Conservation (phyloP, 768 basidiomycete species). For the Solioccasus polychromus region DNA sequence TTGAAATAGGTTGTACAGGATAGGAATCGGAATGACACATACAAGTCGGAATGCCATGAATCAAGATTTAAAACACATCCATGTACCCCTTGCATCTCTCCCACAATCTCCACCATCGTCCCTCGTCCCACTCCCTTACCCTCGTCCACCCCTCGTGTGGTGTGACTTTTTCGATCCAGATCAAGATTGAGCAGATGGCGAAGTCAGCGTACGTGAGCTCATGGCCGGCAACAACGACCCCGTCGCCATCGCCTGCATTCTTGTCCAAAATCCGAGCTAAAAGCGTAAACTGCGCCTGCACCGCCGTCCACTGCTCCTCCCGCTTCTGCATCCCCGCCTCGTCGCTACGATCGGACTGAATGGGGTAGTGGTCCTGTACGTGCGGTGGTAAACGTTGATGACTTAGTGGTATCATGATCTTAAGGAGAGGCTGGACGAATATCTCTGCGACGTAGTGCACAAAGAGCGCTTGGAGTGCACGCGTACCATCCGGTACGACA, state of each 20-base stretch:
- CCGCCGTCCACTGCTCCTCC: conserved; percentile 63
- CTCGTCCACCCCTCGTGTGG: conserved; percentile 72
- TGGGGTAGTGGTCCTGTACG: conserved; percentile 48
- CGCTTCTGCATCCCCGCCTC: conserved; percentile 38
- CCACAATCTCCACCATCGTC: conserved; percentile 62
- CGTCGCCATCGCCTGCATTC: conserved; percentile 60
- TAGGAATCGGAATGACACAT: no score
- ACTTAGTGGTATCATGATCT: conserved; percentile 67
- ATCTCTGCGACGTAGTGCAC: conserved; percentile 68
- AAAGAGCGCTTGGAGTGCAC: conserved; percentile 65
- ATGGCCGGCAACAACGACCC: conserved; percentile 60
- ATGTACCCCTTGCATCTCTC: conserved; percentile 63
- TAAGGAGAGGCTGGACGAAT: conserved; percentile 62
- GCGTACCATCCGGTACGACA: conserved; percentile 67
- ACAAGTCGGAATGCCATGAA: background rate
- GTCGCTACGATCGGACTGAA: background rate
- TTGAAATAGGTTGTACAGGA: no score
- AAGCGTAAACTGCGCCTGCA: conserved; percentile 65
- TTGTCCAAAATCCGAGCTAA: conserved; percentile 65
- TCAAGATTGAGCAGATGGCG: conserved; percentile 64
- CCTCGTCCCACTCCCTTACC: conserved; percentile 66
- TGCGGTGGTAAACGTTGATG: conserved; percentile 58
- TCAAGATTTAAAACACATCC: conserved; percentile 61
- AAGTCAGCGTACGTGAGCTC: conserved; percentile 75
- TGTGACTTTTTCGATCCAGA: conserved; percentile 73